Evolutionary conservation across 1,139 yeast species (phyloP), one percentile per base, ranked within the genome.

Genomic region (Candida tetrigidarum): DNA sequence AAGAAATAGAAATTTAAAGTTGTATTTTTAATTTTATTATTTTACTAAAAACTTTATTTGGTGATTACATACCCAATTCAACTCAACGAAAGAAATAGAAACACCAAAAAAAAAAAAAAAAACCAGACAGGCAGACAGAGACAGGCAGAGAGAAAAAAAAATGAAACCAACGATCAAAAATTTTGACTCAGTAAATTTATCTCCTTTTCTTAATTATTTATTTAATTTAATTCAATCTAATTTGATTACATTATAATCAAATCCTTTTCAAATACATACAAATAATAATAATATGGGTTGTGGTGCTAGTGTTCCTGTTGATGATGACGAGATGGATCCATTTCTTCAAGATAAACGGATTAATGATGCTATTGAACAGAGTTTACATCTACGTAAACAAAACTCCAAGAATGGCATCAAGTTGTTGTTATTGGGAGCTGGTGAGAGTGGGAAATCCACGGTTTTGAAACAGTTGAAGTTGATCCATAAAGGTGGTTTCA

Each of bases 361-460:
- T 23, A 82, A 84, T 51, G 87, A 83, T 54, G 83, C 80, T 9
- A 85, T 89, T 43, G 95, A 88, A 53, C 84, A 81, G 54, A 73
- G 82, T 35, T 64, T 88, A 49, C 77, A 75, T 51, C 69, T 74
- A 53, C 80, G 78, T 48, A 77, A 77, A 52, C 80, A 76, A 50
- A 69, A 71, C 47, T 81, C 62, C 33, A 65, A 64, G 46, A 62
- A 66, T 30, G 85, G 78, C 54, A 76, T 84, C 44, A 86, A 86
- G 60, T 71, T 92, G 48, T 66, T 92, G 39, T 68, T 91, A 15
- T 67, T 91, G 23, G 99, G 99, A 20, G 92, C 98, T 0, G 99
- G 99, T 6, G 99, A 93, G 65, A 84, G 93, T 45, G 99, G 99
- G 6, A 93, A 93, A 63, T 88, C 96, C 2, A 93, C 99, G 0